These are phyloP conservation scores for Dioscorea zingiberensis DNA, from an alignment of 106 monocot species.

Conservation along the genomic window DNA sequence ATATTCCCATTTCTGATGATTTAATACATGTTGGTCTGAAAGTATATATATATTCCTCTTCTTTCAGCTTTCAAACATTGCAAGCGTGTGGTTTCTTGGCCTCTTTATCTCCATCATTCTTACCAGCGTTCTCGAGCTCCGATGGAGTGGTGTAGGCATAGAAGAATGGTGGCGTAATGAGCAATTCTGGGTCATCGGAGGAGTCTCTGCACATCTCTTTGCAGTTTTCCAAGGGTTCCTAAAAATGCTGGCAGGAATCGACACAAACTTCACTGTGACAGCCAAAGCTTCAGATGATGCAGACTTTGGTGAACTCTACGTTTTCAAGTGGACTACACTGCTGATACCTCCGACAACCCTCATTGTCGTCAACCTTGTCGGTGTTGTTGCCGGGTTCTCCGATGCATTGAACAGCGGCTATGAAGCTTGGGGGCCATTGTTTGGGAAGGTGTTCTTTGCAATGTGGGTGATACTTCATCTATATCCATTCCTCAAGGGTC, in stretches of 20 bases:
- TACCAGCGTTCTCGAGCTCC: slow-evolving; percentile 81
- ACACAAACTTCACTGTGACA: slow-evolving; percentile 99
- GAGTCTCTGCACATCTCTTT: slow-evolving; percentile 94
- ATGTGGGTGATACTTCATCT: slow-evolving; percentile 94
- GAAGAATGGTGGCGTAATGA: slow-evolving; percentile 97
- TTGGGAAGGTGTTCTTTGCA: slow-evolving; percentile 91
- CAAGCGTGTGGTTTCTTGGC: slow-evolving; percentile 70
- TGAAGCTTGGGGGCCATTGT: slow-evolving; percentile 86
- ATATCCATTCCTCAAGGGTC: slow-evolving; percentile 96
- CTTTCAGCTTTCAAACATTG: slow-evolving; percentile 76
- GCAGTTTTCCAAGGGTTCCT: slow-evolving; percentile 94
- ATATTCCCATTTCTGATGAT: background rate
- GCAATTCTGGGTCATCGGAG: slow-evolving; percentile 98
- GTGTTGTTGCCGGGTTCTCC: slow-evolving; percentile 84
- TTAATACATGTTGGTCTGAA: background rate
- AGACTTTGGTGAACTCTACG: slow-evolving; percentile 74
- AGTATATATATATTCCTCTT: background rate
- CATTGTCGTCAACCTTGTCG: slow-evolving; percentile 72
- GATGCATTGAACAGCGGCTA: slow-evolving; percentile 94
- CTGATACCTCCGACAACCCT: slow-evolving; percentile 84
- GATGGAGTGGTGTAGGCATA: slow-evolving; percentile 92
- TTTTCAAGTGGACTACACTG: slow-evolving; percentile 89
- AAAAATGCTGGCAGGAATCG: slow-evolving; percentile 79
- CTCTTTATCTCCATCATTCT: slow-evolving; percentile 96
- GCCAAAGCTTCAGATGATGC: slow-evolving; percentile 69